Percentiles rank a stretch among this genome's conserved stretches.
These are phyloP conservation scores for Colletotrichum cereale DNA, from an alignment of 2,329 filamentous ascomycete genomes.

Conservation along the genomic window DNA sequence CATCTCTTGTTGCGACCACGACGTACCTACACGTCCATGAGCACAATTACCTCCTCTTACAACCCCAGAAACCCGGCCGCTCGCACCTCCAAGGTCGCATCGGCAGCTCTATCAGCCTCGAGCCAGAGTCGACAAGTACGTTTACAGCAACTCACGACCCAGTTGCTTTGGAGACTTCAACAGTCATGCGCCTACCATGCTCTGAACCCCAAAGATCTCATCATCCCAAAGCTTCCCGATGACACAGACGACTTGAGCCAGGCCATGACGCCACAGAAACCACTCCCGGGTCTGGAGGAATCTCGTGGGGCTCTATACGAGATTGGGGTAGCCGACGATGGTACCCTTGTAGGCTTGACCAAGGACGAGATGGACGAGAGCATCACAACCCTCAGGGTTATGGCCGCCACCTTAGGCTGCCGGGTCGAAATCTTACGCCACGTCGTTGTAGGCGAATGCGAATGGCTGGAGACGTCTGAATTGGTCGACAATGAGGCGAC, in stretches of 20 bases:
- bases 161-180: conserved; percentile 93
- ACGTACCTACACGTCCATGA: conserved; percentile 78
- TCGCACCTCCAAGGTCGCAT: conserved; percentile 28
- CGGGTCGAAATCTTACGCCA: conserved; percentile 83
- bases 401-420: conserved; percentile 94
- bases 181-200: conserved; percentile 94
- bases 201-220: conserved; percentile 79
- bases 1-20: conserved; percentile 87
- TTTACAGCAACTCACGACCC: conserved; percentile 91
- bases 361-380: conserved; percentile 95
- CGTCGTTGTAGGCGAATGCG: conserved; percentile 87
- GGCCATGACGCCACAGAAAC: conserved; percentile 64
- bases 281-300: conserved; percentile 87
- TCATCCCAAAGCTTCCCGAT: conserved; percentile 82
- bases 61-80: conserved; percentile 43
- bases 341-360: conserved; percentile 87
- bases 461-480: conserved; percentile 70
- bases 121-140: conserved; percentile 83
- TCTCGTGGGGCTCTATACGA: conserved; percentile 95
- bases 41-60: conserved; percentile 61
- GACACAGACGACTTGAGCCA: conserved; percentile 61
- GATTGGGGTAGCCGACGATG: conserved; percentile 96
- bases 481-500: conserved; percentile 46
- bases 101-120: conserved; percentile 53
- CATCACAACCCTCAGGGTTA: conserved; percentile 83